A percentile compares a stretch with the other conserved stretches of the same genome.
phyloP scores from a whole-genome alignment of 805 yeast genomes.

The Candida alai region DNA sequence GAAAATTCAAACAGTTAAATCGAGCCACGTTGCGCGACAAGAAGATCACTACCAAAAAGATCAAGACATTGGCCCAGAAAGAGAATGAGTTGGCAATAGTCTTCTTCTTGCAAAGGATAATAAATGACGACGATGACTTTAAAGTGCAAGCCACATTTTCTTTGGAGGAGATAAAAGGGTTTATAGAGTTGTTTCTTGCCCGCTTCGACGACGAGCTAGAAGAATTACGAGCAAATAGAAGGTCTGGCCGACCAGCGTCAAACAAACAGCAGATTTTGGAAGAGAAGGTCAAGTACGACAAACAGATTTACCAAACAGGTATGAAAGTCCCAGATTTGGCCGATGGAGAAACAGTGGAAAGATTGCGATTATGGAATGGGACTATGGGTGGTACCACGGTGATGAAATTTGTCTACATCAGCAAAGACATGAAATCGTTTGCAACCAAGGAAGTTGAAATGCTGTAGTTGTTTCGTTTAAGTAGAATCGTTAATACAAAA shows the following conservation, averaged over 20 bases:
- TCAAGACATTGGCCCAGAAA: conserved; percentile 53
- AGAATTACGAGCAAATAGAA: conserved; percentile 55
- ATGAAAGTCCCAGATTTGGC: conserved; percentile 67
- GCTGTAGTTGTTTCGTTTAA: conserved; percentile 9
- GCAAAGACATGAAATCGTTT: conserved; percentile 23
- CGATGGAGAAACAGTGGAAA: conserved; percentile 53
- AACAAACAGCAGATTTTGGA: conserved; percentile 66
- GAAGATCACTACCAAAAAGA: conserved; percentile 59
- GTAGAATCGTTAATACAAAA: background rate
- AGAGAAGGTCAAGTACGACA: conserved; percentile 57
- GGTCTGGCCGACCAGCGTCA: conserved; percentile 85
- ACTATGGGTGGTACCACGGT: conserved; percentile 71
- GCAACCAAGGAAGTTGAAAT: conserved; percentile 21
- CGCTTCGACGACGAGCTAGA: conserved; percentile 76
- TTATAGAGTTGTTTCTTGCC: conserved; percentile 58
- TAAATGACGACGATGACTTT: conserved; percentile 11
- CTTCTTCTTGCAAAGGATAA: conserved; percentile 46
- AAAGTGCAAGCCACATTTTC: conserved; percentile 34
- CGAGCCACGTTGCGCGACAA: conserved; percentile 84
- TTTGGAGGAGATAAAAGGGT: conserved; percentile 54
- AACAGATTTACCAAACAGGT: conserved; percentile 64
- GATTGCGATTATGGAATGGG: conserved; percentile 75
- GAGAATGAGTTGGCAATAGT: conserved; percentile 57
- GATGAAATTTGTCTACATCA: conserved; percentile 46
- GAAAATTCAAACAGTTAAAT: conserved; percentile 79